Evolutionary conservation across 2,329 filamentous ascomycete genomes (phyloP).

Genomic region (Rutstroemia sydowiana): DNA sequence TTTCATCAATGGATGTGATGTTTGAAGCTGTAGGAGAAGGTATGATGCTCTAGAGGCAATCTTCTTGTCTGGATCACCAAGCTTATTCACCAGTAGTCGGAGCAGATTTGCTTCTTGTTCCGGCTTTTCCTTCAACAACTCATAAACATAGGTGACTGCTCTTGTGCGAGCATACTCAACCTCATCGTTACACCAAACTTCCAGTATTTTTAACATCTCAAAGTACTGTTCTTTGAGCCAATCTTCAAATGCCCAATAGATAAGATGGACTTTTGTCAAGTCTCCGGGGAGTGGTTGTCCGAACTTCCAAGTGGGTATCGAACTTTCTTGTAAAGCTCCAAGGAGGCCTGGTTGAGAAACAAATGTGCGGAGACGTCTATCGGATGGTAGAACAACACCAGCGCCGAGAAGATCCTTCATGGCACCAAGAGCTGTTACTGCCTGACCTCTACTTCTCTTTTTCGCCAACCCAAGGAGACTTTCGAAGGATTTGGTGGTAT

Average conservation of each 20-base stretch:
- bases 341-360: constrained; percentile 70
- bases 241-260: constrained; percentile 88
- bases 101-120: constrained; percentile 95
- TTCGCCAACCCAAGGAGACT: constrained; percentile 74
- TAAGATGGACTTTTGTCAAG: constrained; percentile 68
- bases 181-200: constrained; percentile 91
- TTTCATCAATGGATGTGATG: constrained; percentile 90
- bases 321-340: constrained; percentile 57
- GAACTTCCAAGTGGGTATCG: constrained; percentile 52
- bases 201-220: constrained; percentile 82
- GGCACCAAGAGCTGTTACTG: constrained; percentile 84
- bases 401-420: constrained; percentile 91
- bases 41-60: constrained; percentile 92
- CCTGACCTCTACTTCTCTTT: constrained; percentile 89
- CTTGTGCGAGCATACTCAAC: constrained; percentile 86
- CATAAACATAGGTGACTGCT: constrained; percentile 85
- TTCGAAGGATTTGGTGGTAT: constrained; percentile 86
- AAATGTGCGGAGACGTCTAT: constrained; percentile 77
- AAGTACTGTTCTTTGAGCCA: constrained; percentile 95
- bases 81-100: constrained; percentile 87
- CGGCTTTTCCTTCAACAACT: constrained; percentile 87
- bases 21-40: constrained; percentile 83
- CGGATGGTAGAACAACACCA: constrained; percentile 73
- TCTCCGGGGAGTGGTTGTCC: constrained; percentile 66
- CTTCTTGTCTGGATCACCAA: constrained; percentile 91